Percentiles rank a stretch among this genome's conserved stretches.
phyloP scores from a whole-genome alignment of 345 rosid species.

The Lepidium africanum region DNA sequence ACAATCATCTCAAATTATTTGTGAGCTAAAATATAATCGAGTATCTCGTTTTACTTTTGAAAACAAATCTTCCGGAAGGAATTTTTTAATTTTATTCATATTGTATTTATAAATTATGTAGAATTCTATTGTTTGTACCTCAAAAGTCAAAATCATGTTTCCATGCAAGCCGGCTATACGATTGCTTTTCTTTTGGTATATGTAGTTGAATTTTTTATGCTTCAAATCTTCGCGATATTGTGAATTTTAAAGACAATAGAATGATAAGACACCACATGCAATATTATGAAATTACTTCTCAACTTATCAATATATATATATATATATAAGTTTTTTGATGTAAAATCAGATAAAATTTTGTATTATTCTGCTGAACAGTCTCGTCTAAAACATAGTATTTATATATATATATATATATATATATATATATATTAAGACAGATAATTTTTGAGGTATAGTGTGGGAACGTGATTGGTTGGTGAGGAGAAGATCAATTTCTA shows the following conservation, averaged over 20 bases:
- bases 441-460: background rate
- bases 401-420: background rate
- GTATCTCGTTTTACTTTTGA: background rate
- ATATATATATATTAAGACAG: background rate
- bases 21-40: background rate
- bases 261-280: background rate
- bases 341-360: background rate
- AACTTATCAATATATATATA: background rate
- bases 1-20: background rate
- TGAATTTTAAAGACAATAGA: background rate
- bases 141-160: conserved; percentile 21
- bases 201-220: background rate
- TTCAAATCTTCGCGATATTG: background rate
- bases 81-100: background rate
- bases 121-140: background rate
- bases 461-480: conserved; percentile 21
- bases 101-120: background rate
- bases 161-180: conserved; percentile 6
- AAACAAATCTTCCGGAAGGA: no score
- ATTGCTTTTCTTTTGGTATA: background rate
- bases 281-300: background rate
- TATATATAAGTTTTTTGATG: background rate
- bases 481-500: conserved; percentile 1
- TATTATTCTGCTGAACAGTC: no score
- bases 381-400: no score